A percentile compares a stretch with the other conserved stretches of the same genome.
These are phyloP conservation scores for Rhytidiadelphus loreus DNA, from an alignment of 225 moss, liverwort and hornwort species.

Conservation along the genomic window DNA sequence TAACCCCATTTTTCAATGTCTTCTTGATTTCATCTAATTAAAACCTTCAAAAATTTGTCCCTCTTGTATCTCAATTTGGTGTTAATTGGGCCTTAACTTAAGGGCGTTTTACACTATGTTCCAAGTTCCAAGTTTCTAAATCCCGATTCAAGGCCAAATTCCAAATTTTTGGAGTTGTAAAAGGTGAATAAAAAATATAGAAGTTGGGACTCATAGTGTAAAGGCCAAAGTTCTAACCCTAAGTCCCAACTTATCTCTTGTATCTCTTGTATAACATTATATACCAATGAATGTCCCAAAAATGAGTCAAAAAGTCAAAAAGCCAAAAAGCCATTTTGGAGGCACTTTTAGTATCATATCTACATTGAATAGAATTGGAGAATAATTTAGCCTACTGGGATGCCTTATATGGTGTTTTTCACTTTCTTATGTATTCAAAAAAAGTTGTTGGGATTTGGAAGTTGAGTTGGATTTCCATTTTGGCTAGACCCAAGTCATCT, in stretches of 20 bases:
- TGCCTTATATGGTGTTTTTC: background rate
- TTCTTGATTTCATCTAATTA: background rate
- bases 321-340: background rate
- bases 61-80: fast-evolving
- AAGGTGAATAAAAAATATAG: background rate
- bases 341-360: background rate
- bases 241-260: too few relatives aligned
- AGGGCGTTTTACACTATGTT: fast-evolving
- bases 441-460: fast-evolving
- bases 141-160: fast-evolving
- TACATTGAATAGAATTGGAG: fast-evolving
- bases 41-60: background rate
- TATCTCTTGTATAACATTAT: background rate
- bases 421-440: background rate
- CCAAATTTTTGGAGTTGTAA: fast-evolving
- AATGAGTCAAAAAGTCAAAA: background rate
- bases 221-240: background rate
- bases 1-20: background rate
- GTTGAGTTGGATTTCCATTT: too few relatives aligned
- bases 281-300: background rate
- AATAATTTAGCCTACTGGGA: background rate
- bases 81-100: background rate
- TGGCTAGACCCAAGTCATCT: background rate
- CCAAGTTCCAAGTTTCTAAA: background rate
- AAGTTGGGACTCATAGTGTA: background rate